Evolutionary conservation across 768 basidiomycete species (phyloP), one percentile per base, ranked within the genome.

Genomic region (Russula lepida): DNA sequence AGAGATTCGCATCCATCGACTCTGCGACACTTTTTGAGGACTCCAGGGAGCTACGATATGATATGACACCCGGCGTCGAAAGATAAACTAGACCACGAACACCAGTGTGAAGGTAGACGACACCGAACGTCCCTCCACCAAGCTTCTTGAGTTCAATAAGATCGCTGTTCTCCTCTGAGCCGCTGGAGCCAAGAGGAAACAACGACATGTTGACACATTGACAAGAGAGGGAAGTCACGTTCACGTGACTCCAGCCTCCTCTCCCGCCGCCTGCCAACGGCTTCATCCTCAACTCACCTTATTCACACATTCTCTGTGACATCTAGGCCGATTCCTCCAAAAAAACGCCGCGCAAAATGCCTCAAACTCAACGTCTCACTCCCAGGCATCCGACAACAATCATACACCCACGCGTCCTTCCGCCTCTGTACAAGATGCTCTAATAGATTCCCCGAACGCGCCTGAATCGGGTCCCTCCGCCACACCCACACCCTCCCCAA

Each of bases 401-500:
- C 51, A 46, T 15, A 13, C 39, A 43, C 41, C 43, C 25, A 21
- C n/a, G 1, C 35, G 54, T 25, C 47, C 25, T 19, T 27, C 54
- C n/a, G n/a, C n/a, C 47, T 25, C 62, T n/a, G 52, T 57, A 15
- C 58, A 52, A 46, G 35, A 32, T 13, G n/a, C 55, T 23, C 51
- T 6, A 17, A 28, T 46, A 28, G 44, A 47, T 47, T n/a, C 32
- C 51, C 17, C 7, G 32, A 21, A 59, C 11, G n/a, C 44, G 52
- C 55, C 44, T 41, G 33, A 39, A 25, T 39, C 53, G 9, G 48
- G 47, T 30, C 13, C 43, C 7, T 23, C 54, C 12, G 8, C 63
- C 33, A 59, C 66, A 0, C 41, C 65, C 4, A 64, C 81, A 1
- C 41, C 65, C 3, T 64, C 81, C 0, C 55, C 63, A 27, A 54